Percentiles rank a stretch among this genome's conserved stretches.
phyloP scores from a whole-genome alignment of 2,329 filamentous ascomycete genomes.

The Didymellaceae sp. region DNA sequence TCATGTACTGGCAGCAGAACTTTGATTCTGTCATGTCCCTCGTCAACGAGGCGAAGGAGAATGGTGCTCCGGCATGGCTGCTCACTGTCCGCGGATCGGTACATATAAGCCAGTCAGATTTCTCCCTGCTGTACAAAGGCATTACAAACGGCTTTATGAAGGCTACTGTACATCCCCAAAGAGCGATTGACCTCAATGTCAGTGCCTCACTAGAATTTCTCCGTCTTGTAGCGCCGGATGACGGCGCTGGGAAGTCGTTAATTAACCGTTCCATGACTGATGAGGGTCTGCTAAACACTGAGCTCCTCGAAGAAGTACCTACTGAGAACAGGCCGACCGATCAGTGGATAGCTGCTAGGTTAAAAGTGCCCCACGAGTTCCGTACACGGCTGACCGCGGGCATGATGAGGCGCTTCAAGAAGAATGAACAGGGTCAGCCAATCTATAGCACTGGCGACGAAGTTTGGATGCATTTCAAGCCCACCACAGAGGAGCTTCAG shows the following conservation, averaged over 20 bases:
- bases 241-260: conserved; percentile 48
- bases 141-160: conserved; percentile 66
- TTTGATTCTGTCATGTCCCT: conserved; percentile 64
- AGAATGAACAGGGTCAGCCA: conserved; percentile 45
- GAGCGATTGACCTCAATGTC: conserved; percentile 69
- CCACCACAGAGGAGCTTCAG: conserved; percentile 34
- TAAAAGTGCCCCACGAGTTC: conserved; percentile 66
- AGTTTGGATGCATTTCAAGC: conserved; percentile 60
- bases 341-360: conserved; percentile 64
- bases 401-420: conserved; percentile 47
- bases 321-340: conserved; percentile 62
- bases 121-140: conserved; percentile 67
- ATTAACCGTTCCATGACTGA: conserved; percentile 61
- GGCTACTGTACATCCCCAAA: conserved; percentile 66
- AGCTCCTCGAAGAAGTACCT: conserved; percentile 56
- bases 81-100: conserved; percentile 64
- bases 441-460: conserved; percentile 54
- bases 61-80: conserved; percentile 55
- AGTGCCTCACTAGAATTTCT: conserved; percentile 69
- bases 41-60: conserved; percentile 61
- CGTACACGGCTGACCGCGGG: conserved; percentile 56
- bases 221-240: conserved; percentile 54
- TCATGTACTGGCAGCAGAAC: conserved; percentile 73
- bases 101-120: conserved; percentile 71
- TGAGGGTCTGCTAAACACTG: conserved; percentile 59